Evolutionary conservation across 2,329 filamentous ascomycete genomes (phyloP), one percentile per base, ranked within the genome.

Genomic region (Aciculosporium take): DNA sequence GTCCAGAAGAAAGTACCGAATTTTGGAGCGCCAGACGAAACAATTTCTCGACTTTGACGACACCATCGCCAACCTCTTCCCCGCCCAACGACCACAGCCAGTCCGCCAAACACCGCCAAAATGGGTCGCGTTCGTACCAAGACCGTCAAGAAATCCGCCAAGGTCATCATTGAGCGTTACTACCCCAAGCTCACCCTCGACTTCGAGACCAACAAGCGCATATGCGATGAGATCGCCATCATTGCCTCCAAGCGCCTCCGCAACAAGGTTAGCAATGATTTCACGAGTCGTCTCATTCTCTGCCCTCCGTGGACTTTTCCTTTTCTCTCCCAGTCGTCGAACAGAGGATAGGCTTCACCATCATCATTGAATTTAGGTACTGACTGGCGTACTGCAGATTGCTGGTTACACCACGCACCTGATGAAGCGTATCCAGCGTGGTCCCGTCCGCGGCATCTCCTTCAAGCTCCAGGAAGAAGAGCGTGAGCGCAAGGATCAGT

Each of bases 381-480:
- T 46, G 25, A 45, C 43, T 15, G 3, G 20, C 18, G 15, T 5
- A 32, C 2, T 46, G 41, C 53, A 89, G 85, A 93, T 94, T 74
- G 88, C 91, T 63, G 91, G 91, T 61, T 96, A 94, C 81, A 94
- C 89, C 60, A 96, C 91, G 55, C 87, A 94, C 67, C 68, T 93
- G 71, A 98, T 98, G 93, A 96, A 96, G 82, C 91, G 91, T 71
- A 98, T 98, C 60, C 91, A 96, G 78, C 87, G 91, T 68, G 91
- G 91, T 54, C 91, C 91, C 54, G 91, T 98, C 70, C 93, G 91
- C 61, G 91, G 91, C 76, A 98, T 98, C 73, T 98, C 93, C 70
- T 98, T 98, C 88, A 98, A 98, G 81, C 85, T 98, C 48, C 91
- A 98, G 75, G 91, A 98, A 76, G 91, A 98, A 77, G 91, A 98